phyloP scores from a whole-genome alignment of 805 yeast species.

The Hemisphaericaspora nanyangensis region DNA sequence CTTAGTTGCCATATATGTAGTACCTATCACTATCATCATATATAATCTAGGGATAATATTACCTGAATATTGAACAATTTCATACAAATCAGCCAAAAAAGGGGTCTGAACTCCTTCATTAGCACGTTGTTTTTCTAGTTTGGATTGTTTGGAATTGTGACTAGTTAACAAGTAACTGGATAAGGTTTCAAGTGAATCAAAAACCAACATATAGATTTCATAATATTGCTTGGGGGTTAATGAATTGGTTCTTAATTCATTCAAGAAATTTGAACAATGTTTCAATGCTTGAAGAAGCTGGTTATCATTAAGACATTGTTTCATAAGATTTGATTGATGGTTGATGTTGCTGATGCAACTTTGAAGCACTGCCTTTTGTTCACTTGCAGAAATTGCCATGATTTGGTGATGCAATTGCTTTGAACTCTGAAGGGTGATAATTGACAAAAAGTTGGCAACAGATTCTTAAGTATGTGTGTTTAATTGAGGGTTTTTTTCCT shows the following conservation, averaged over 20 bases:
- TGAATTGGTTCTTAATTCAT: constrained; percentile 72
- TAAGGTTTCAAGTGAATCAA: constrained; percentile 73
- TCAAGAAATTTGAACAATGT: constrained; percentile 77
- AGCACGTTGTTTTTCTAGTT: constrained; percentile 13
- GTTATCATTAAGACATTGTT: constrained; percentile 60
- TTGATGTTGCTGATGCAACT: constrained; percentile 43
- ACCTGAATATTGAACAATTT: constrained; percentile 92
- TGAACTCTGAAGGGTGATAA: not conserved
- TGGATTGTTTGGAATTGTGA: constrained; percentile 59
- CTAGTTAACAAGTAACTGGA: constrained; percentile 61
- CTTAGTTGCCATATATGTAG: constrained; percentile 74
- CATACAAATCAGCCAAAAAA: constrained; percentile 80
- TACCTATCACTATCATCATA: constrained; percentile 92
- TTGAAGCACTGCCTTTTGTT: constrained; percentile 17
- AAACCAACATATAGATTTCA: constrained; percentile 79
- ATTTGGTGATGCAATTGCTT: not conserved
- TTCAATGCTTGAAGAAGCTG: constrained; percentile 83
- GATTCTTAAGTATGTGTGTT: no score
- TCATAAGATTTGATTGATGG: constrained; percentile 73
- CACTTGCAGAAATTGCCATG: constrained; percentile 11
- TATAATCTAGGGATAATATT: constrained; percentile 89
- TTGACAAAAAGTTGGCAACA: no score
- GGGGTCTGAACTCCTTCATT: constrained; percentile 28
- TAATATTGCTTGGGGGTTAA: constrained; percentile 89
- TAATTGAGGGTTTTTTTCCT: no score